Evolutionary conservation across 2,329 filamentous ascomycete genomes (phyloP).

Genomic region (Claviceps sp.): DNA sequence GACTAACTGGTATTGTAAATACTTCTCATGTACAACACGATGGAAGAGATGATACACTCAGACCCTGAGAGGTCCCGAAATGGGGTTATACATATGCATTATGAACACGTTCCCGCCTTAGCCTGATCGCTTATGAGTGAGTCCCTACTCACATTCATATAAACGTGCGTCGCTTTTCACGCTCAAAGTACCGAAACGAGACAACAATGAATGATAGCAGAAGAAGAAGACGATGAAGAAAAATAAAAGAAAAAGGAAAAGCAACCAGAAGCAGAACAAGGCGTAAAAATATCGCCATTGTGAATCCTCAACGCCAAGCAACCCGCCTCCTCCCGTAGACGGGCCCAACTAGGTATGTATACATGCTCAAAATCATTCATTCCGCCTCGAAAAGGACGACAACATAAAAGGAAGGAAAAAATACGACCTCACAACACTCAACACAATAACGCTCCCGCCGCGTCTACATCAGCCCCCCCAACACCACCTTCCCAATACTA

Average conservation of each 20-base stretch:
- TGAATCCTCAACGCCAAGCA: not conserved
- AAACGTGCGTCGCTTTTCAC: no score
- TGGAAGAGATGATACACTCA: no score
- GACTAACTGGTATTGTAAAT: not conserved
- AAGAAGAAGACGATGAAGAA: not conserved
- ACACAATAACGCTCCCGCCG: not conserved
- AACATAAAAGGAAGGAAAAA: not conserved
- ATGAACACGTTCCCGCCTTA: no score
- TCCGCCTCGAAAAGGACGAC: not conserved
- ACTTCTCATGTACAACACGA: no score
- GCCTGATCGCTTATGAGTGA: no score
- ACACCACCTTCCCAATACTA: conserved; percentile 75
- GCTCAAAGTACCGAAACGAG: not conserved
- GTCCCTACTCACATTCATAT: no score
- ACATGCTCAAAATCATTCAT: not conserved
- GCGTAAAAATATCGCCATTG: not conserved
- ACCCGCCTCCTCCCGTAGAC: not conserved
- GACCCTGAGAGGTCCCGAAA: no score
- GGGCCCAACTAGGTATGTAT: not conserved
- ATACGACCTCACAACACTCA: not conserved
- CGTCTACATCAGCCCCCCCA: conserved; percentile 67
- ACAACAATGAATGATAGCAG: not conserved
- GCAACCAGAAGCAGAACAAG: not conserved
- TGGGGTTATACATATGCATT: no score
- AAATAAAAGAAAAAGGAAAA: not conserved